Evolutionary conservation across 768 basidiomycete species (phyloP).

Genomic region (Boletus insuetus): DNA sequence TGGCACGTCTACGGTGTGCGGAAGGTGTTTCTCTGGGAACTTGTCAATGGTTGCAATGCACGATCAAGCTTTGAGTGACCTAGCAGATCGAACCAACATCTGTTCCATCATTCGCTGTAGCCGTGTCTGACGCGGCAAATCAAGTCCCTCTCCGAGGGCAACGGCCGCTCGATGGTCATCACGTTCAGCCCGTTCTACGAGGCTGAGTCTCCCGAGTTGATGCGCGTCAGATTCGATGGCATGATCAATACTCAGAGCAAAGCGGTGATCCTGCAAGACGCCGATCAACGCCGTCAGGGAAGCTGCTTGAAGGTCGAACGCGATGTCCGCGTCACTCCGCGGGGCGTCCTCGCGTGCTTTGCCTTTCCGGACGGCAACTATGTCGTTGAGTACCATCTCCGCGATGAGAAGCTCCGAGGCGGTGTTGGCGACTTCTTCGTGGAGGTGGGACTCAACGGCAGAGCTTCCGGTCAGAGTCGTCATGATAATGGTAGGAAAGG

Average conservation of each 20-base stretch:
- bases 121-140: conserved; percentile 16
- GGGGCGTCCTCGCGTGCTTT: conserved; percentile 31
- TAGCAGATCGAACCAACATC: neutral
- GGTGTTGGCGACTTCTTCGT: conserved; percentile 24
- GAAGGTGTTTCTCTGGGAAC: conserved; percentile 1
- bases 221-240: conserved; percentile 38
- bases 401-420: conserved; percentile 40
- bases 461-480: conserved; percentile 7
- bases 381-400: conserved; percentile 42
- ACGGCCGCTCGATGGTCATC: conserved; percentile 44
- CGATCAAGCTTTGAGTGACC: neutral
- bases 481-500: neutral
- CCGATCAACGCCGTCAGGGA: conserved; percentile 31
- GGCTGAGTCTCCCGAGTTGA: conserved; percentile 30
- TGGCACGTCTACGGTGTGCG: neutral
- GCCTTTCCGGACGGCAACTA: conserved; percentile 40
- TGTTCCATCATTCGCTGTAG: conserved; percentile 15
- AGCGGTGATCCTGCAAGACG: conserved; percentile 34
- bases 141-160: conserved; percentile 32
- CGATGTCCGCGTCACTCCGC: conserved; percentile 44
- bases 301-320: conserved; percentile 41
- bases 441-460: conserved; percentile 12
- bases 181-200: conserved; percentile 36
- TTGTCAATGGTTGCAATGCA: neutral
- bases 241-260: conserved; percentile 43